Percentiles rank a stretch among this genome's conserved stretches.
These are phyloP conservation scores for Carex cristatella DNA, from an alignment of 176 grass and related monocot genomes.

Conservation along the genomic window DNA sequence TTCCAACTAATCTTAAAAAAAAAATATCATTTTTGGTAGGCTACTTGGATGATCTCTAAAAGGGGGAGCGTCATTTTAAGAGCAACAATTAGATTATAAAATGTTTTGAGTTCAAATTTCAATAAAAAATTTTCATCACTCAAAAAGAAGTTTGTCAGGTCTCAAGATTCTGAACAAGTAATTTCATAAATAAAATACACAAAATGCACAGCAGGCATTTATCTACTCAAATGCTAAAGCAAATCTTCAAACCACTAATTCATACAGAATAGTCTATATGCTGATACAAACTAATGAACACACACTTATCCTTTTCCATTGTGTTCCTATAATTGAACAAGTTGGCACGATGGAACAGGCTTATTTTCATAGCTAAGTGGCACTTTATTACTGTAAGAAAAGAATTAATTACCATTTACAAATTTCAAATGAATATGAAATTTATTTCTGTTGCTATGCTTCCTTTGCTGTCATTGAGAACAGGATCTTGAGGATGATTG, in stretches of 20 bases:
- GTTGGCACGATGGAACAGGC: not conserved
- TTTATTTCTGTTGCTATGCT: not conserved
- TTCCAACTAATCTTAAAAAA: not conserved
- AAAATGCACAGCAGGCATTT: not conserved
- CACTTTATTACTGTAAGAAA: not conserved
- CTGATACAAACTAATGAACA: not conserved
- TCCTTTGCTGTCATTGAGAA: not conserved
- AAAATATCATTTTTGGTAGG: too few relatives aligned
- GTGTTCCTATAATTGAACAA: not conserved
- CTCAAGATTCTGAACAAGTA: not conserved
- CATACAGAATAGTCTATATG: not conserved
- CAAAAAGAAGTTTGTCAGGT: not conserved
- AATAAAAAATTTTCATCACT: not conserved
- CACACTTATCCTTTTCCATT: not conserved
- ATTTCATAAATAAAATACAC: not conserved
- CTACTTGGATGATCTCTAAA: too few relatives aligned
- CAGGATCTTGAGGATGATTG: not conserved
- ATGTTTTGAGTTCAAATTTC: too few relatives aligned
- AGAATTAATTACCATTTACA: conserved; percentile 1
- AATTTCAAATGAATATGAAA: not conserved
- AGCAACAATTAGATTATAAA: too few relatives aligned
- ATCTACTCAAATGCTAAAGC: not conserved
- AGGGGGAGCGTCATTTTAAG: too few relatives aligned
- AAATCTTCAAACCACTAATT: not conserved
- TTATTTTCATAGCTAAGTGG: not conserved